A percentile compares a stretch with the other conserved stretches of the same genome.
Evolutionary conservation across 2,329 filamentous ascomycete species (phyloP).

Genomic region (Neofusicoccum parvum): DNA sequence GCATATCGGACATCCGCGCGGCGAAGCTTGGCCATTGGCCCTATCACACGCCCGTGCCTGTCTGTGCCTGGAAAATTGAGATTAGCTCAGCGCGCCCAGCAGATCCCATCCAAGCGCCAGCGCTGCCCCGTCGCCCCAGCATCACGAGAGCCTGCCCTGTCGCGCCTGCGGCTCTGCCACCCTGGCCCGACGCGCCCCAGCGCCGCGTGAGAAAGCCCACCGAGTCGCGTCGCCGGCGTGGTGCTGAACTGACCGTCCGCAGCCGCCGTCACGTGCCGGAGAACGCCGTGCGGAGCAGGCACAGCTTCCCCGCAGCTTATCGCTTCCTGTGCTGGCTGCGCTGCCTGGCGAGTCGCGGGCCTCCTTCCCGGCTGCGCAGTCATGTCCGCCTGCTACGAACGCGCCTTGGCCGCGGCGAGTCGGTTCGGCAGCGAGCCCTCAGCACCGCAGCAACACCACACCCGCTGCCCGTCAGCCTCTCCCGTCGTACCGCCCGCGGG

Average conservation of each 20-base stretch:
- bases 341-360: background rate
- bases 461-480: too few relatives aligned
- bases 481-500: too few relatives aligned
- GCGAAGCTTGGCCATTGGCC: background rate
- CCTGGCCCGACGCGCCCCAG: too few relatives aligned
- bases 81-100: conserved; percentile 13
- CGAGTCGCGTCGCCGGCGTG: background rate
- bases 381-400: background rate
- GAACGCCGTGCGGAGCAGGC: background rate
- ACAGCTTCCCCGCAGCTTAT: conserved; percentile 8
- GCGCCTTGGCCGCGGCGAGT: background rate
- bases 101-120: conserved; percentile 16
- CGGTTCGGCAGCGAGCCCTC: too few relatives aligned
- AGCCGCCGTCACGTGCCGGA: background rate
- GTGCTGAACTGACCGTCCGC: background rate
- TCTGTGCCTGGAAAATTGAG: conserved; percentile 17
- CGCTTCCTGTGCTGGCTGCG: background rate
- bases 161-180: conserved; percentile 6
- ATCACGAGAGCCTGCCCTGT: conserved; percentile 14
- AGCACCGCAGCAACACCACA: too few relatives aligned
- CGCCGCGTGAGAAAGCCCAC: too few relatives aligned
- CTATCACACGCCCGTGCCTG: conserved; percentile 12
- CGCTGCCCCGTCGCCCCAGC: conserved; percentile 11
- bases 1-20: conserved; percentile 11
- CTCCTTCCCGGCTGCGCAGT: background rate